Conservation (phyloP, 2,329 filamentous ascomycete genomes). For the Grosmannia penicillata region DNA sequence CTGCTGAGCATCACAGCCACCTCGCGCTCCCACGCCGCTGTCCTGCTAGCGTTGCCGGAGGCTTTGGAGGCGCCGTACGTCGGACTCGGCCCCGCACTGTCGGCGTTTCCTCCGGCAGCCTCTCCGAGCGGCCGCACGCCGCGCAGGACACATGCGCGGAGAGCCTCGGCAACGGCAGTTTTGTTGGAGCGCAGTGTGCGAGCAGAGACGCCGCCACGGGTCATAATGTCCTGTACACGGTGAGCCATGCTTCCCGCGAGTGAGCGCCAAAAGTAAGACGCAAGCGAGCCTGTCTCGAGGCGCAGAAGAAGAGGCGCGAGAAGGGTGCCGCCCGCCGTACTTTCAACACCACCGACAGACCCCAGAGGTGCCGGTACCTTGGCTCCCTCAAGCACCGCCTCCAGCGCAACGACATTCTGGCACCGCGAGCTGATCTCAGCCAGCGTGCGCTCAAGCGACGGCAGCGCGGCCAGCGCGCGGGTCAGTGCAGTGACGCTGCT, state of each 20-base stretch:
- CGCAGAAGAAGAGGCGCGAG: conserved; percentile 57
- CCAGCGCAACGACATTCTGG: conserved; percentile 81
- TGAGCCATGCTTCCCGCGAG: conserved; percentile 64
- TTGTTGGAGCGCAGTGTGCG: conserved; percentile 66
- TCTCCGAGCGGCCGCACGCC: conserved; percentile 56
- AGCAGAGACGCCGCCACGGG: conserved; percentile 68
- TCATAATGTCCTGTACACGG: conserved; percentile 72
- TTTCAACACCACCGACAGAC: conserved; percentile 3
- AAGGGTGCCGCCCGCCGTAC: conserved; percentile 31
- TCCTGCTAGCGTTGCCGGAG: background rate
- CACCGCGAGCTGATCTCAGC: conserved; percentile 71
- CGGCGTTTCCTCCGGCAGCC: conserved; percentile 15
- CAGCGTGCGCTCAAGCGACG: conserved; percentile 67
- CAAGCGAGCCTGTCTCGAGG: conserved; percentile 77
- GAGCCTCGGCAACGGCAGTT: conserved; percentile 57
- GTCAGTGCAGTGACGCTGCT: conserved; percentile 62
- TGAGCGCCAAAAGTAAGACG: conserved; percentile 87
- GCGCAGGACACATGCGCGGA: conserved; percentile 68
- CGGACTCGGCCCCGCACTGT: conserved; percentile 22
- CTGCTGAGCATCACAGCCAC: conserved; percentile 89
- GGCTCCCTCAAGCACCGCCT: conserved; percentile 56
- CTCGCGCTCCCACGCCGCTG: conserved; percentile 65
- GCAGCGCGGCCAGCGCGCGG: conserved; percentile 63
- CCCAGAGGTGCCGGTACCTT: conserved; percentile 50
- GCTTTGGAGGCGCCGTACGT: conserved; percentile 15